Base-by-base conservation (phyloP, 2,329 filamentous ascomycete species). In the Penicillium sp. region DNA sequence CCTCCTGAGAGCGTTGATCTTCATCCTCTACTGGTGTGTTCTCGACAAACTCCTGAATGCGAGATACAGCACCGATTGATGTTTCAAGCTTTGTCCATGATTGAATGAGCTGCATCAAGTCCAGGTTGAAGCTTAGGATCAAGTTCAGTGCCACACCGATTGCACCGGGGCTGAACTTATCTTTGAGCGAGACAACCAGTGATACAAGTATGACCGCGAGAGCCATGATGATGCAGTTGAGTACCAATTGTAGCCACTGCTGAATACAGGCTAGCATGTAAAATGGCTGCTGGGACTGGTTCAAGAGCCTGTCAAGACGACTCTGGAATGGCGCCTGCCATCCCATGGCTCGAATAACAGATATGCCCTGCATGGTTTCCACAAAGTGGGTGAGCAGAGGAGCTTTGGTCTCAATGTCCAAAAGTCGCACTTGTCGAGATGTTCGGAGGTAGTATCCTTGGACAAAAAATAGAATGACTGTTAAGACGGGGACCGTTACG, bases 131-230 rank as follows among this genome's bases (percentile, higher is more conserved):
- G 3, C 70, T 65, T 18, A 82, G 68, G 18, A 81, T 71, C 52
- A 79, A 75, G 19, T 78, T 67, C 19, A 83, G 61, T 0, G 77
- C 77, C 14, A 81, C 70, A 52, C 79, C 80, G 8, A 81, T 71
- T 33, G 72, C 73, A 16, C 75, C 77, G 2, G 75, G 70, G 46
- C 70, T 73, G n/a, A 78, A 65, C 24, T 67, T 67, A 2, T 68
- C 66, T 45, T 65, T 31, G 24, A 28, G 24, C 5, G 10, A 5
- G 24, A 78, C 78, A 0, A 76, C 72, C 0, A 82, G 63, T 42
- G 71, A 69, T 0, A 81, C 69, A 0, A 82, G 65, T 1, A 76
- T 52, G 0, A 77, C 65, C 0, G 77, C 76, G 0, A 82, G 55
- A 0, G 67, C 62, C 0, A 75, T 71, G 0, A 80, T 74, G 1